Evolutionary conservation across 2,329 filamentous ascomycete species (phyloP), one percentile per base, ranked within the genome.

Genomic region (Exophiala dermatitidis): DNA sequence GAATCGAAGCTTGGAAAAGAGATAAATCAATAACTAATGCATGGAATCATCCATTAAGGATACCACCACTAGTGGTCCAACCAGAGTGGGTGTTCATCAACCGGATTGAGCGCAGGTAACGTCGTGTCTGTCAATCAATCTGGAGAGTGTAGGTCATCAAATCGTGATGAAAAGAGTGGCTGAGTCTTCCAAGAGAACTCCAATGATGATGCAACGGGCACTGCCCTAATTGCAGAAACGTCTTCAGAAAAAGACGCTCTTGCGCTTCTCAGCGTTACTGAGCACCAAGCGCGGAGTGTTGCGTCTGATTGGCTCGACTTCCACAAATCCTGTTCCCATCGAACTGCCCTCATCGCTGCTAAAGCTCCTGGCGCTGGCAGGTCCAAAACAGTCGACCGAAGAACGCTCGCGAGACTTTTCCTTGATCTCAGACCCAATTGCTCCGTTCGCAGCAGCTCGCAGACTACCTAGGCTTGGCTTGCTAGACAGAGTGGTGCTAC

Each of bases 201-300:
- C 29, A 54, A 51, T 45, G 45, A 33, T 46, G 32, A 32, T 41
- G 4, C 34, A 41, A 10, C 41, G 51, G 54, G 57, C 57, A 47
- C 57, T 56, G 57, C 57, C 57, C 57, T 48, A 10, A 31, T 40
- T 46, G 31, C 32, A 26, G 38, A 7, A 5, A 4, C 40, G 36
- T 12, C 33, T 46, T 59, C 54, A 59, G 48, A 60, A 43, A 49
- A 63, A 49, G 41, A 62, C 75, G 71, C 80, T 85, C 78, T 89
- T 94, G 71, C 90, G 86, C 81, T 95, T 95, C 76, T 95, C 90
- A 58, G 84, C 86, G 69, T 84, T 90, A 62, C 87, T 90, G 62
- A 96, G 79, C 62, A 96, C 86, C 67, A 95, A 82, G 77, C 90
- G 85, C 50, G 89, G 86, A 63, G 86, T 86, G 76, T 85, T 90